phyloP scores from a whole-genome alignment of 108 stramenopile genomes.

The Skeletonema grethae region DNA sequence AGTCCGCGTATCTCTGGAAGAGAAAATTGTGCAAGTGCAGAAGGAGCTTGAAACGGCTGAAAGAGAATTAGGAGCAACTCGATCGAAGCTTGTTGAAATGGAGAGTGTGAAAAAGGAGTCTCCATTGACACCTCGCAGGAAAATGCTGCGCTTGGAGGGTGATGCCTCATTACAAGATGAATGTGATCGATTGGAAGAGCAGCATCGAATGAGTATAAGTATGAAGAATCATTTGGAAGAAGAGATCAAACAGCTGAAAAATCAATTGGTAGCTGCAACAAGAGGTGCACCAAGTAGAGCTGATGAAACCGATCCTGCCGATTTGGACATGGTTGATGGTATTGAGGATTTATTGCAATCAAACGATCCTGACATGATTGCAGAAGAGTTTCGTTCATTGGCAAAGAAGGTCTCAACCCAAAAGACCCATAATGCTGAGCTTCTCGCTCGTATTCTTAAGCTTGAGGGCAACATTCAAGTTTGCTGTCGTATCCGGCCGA shows the following conservation, averaged over 20 bases:
- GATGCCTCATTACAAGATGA: constrained; percentile 59
- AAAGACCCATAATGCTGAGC: constrained; percentile 86
- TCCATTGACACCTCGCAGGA: background rate
- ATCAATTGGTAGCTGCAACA: constrained; percentile 48
- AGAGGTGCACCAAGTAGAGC: background rate
- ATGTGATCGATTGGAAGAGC: constrained; percentile 68
- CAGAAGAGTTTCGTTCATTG: constrained; percentile 61
- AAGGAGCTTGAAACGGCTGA: constrained; percentile 67
- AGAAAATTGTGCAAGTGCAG: constrained; percentile 63
- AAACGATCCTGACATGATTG: constrained; percentile 61
- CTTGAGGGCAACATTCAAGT: constrained; percentile 94
- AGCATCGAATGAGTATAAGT: constrained; percentile 77
- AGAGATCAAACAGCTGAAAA: constrained; percentile 74
- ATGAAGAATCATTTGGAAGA: constrained; percentile 76
- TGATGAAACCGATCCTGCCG: constrained; percentile 27
- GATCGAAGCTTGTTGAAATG: constrained; percentile 65
- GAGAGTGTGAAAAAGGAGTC: constrained; percentile 30
- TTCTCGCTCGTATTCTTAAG: constrained; percentile 83
- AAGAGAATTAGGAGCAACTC: constrained; percentile 55
- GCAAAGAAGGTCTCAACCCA: constrained; percentile 75
- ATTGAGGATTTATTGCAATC: constrained; percentile 70
- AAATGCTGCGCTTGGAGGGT: constrained; percentile 57
- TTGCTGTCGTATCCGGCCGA: constrained; percentile 88
- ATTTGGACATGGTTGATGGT: constrained; percentile 36
- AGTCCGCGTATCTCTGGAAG: constrained; percentile 58